Base-by-base conservation (phyloP, 345 rosid species). In the Eucalyptus microcorys region DNA sequence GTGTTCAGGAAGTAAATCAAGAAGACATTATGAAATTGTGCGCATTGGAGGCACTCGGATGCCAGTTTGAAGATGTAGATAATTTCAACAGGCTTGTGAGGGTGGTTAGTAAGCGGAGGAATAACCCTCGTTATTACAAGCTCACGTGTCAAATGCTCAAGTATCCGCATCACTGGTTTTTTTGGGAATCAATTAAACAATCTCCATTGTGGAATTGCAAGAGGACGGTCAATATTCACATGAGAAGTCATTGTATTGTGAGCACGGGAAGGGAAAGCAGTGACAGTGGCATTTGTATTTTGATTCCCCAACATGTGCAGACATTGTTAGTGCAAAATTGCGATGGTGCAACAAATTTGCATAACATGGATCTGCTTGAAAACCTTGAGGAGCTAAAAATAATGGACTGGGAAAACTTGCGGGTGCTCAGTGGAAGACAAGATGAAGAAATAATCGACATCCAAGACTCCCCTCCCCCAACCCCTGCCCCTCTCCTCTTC, bases 191-290 rank as follows among this genome's bases (percentile, higher is more conserved):
- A 37, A 37, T 37, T 37, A n/a, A n/a, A n/a, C n/a, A 47, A 47
- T 3, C 1, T 47, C 21, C 1, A 50, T 50, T 50, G 0, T 1
- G 0, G 22, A 0, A 17, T 50, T 0, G 22, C 17, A 0, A 2
- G 53, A 50, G 53, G 53, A 7, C 4, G 3, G 8, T 50, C 8
- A 0, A 3, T 8, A 16, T 49, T 49, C 0, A 1, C 3, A 43
- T 0, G 4, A 16, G 1, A 11, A 8, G 59, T 53, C 59, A 53
- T 53, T 5, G 2, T 53, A 22, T 53, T 53, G 12, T 22, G 27
- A 53, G 59, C 1, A 1, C 0, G 5, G 3, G 0, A 53, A 3
- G 27, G 10, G 27, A 22, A 53, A 22, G 27, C 2, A 22, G 0
- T 8, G 59, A 8, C 8, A 52, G 24, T 0, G 22, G 24, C 55